Conservation (phyloP, 2,329 filamentous ascomycete genomes). For the Talaromyces pinophilus region DNA sequence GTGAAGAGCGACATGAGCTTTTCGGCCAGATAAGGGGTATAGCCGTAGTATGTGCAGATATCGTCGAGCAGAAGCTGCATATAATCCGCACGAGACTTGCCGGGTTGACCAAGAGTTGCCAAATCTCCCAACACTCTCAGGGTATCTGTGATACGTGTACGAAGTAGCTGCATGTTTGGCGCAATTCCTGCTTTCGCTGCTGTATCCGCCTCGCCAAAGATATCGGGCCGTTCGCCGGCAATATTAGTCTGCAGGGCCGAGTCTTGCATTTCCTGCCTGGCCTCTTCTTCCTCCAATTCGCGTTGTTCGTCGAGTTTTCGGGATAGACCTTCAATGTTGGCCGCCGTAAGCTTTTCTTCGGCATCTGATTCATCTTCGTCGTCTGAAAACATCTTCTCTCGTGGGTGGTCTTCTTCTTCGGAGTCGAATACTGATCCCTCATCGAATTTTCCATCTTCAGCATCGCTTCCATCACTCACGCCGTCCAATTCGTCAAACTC, state of each 20-base stretch:
- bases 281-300: constrained; percentile 77
- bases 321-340: constrained; percentile 92
- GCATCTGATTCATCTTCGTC: constrained; percentile 87
- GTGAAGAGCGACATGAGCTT: constrained; percentile 93
- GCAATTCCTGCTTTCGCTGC: constrained; percentile 66
- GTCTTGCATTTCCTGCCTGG: constrained; percentile 82
- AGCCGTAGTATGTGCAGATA: constrained; percentile 95
- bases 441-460: constrained; percentile 51
- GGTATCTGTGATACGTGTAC: constrained; percentile 87
- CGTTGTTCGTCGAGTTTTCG: constrained; percentile 76
- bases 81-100: constrained; percentile 84
- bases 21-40: constrained; percentile 90
- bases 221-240: constrained; percentile 69
- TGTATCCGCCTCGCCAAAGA: constrained; percentile 61
- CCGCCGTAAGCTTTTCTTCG: constrained; percentile 88
- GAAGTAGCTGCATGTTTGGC: constrained; percentile 85
- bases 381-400: constrained; percentile 84
- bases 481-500: constrained; percentile 50
- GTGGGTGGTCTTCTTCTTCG: constrained; percentile 57
- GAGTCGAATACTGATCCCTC: constrained; percentile 69
- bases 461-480: constrained; percentile 50
- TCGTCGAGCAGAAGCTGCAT: constrained; percentile 83
- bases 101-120: constrained; percentile 74
- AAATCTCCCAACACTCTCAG: constrained; percentile 91
- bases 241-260: constrained; percentile 92